phyloP scores from a whole-genome alignment of 139 green algal genomes.

The Asterochloris sp. region DNA sequence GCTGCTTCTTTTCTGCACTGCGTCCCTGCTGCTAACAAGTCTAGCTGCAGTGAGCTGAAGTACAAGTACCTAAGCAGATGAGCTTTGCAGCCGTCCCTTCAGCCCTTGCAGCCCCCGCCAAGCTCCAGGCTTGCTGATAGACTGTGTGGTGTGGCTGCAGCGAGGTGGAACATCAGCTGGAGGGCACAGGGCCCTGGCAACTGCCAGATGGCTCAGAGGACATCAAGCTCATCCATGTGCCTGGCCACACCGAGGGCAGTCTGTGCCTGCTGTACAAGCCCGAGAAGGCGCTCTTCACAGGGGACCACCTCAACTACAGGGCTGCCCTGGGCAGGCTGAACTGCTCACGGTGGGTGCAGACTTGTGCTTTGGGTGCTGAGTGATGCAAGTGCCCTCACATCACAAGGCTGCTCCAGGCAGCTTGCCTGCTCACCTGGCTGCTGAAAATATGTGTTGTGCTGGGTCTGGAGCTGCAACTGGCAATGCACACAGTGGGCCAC shows the following conservation, averaged over 20 bases:
- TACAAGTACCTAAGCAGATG: no score
- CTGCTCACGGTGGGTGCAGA: background rate
- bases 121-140: no score
- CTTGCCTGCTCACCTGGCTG: background rate
- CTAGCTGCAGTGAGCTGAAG: no score
- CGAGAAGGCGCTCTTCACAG: conserved; percentile 47
- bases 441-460: background rate
- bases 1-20: no score
- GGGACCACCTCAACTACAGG: conserved; percentile 35
- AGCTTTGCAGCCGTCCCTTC: no score
- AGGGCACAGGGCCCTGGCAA: conserved; percentile 60
- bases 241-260: conserved; percentile 68
- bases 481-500: background rate
- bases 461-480: background rate
- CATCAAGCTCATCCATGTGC: conserved; percentile 59
- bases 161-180: conserved; percentile 56
- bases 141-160: conserved; percentile 20
- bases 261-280: conserved; percentile 59
- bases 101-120: no score
- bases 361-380: background rate
- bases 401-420: background rate
- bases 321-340: background rate
- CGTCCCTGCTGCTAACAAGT: no score
- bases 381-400: background rate
- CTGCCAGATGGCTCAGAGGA: conserved; percentile 41